Conservation (phyloP, 2,329 filamentous ascomycete genomes). For the Cryphonectria naterciae region DNA sequence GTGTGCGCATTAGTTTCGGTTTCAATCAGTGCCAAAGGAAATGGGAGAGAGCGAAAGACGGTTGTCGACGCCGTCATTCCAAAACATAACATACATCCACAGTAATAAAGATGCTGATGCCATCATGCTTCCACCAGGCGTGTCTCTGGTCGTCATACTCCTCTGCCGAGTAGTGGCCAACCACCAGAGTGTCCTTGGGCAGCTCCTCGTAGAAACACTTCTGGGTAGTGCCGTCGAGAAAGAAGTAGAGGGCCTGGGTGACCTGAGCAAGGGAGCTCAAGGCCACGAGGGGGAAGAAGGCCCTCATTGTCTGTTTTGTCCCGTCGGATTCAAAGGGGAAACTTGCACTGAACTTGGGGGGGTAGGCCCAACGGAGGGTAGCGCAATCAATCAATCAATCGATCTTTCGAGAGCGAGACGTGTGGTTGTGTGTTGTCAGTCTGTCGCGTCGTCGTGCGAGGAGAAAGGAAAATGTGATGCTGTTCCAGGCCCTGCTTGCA, state of each 20-base stretch:
- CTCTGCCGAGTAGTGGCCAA: slow-evolving; percentile 87
- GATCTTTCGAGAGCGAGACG: neutral
- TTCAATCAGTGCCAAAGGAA: neutral
- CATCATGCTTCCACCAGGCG: slow-evolving; percentile 72
- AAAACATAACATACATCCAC: slow-evolving; percentile 74
- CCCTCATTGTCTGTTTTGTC: slow-evolving; percentile 52
- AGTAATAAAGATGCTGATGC: slow-evolving; percentile 83
- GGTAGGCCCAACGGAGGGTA: neutral
- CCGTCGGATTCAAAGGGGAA: neutral
- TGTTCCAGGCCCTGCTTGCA: neutral
- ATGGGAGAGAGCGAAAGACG: neutral
- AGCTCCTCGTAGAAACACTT: slow-evolving; percentile 99
- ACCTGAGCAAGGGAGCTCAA: slow-evolving; percentile 72
- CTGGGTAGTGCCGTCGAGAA: slow-evolving; percentile 80
- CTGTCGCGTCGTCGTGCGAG: slow-evolving; percentile 5
- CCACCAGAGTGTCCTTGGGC: slow-evolving; percentile 94
- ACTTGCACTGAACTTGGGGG: neutral
- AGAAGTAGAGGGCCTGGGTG: slow-evolving; percentile 93
- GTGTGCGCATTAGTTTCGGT: slow-evolving; percentile 6
- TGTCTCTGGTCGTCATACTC: slow-evolving; percentile 75
- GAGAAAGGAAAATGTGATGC: neutral
- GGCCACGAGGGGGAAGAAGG: slow-evolving; percentile 67
- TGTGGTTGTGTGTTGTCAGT: neutral
- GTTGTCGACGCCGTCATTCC: neutral
- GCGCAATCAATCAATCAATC: neutral